phyloP scores from a whole-genome alignment of 2,329 filamentous ascomycete species.

The Tolypocladium paradoxum region DNA sequence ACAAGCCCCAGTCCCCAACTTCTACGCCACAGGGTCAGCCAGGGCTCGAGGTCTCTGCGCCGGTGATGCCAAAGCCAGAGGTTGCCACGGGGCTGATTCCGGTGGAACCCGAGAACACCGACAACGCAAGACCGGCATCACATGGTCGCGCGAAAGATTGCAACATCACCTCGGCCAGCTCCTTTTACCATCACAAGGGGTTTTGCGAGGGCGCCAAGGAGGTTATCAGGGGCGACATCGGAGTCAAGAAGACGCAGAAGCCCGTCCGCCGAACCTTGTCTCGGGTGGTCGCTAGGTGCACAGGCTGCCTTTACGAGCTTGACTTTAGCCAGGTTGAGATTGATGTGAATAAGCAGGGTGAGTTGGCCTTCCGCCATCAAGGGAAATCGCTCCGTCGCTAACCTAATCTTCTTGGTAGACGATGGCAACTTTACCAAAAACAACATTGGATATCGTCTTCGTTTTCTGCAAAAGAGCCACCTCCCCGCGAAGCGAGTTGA shows the following conservation, averaged over 20 bases:
- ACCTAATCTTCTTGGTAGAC: background rate
- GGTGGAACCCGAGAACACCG: conserved; percentile 5
- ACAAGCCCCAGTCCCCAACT: background rate
- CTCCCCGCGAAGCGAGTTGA: conserved; percentile 37
- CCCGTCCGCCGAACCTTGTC: conserved; percentile 24
- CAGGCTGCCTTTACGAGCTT: conserved; percentile 41
- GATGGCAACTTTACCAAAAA: conserved; percentile 34
- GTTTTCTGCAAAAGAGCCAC: conserved; percentile 47
- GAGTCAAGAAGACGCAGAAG: conserved; percentile 39
- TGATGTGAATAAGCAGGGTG: conserved; percentile 39
- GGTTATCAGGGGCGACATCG: conserved; percentile 34
- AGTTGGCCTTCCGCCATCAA: conserved; percentile 6
- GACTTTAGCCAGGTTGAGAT: conserved; percentile 41
- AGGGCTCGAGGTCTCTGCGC: conserved; percentile 1
- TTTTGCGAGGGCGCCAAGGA: conserved; percentile 46
- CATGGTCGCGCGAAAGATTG: conserved; percentile 19
- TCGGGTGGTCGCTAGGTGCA: conserved; percentile 35
- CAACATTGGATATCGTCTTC: conserved; percentile 38
- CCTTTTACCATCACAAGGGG: conserved; percentile 41
- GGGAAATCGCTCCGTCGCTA: background rate
- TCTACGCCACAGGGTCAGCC: background rate
- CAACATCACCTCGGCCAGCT: conserved; percentile 32
- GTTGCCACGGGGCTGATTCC: conserved; percentile 11
- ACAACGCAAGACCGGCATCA: background rate
- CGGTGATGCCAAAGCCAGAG: background rate